Conservation (phyloP, 768 basidiomycete species). For the Russula sp. region DNA sequence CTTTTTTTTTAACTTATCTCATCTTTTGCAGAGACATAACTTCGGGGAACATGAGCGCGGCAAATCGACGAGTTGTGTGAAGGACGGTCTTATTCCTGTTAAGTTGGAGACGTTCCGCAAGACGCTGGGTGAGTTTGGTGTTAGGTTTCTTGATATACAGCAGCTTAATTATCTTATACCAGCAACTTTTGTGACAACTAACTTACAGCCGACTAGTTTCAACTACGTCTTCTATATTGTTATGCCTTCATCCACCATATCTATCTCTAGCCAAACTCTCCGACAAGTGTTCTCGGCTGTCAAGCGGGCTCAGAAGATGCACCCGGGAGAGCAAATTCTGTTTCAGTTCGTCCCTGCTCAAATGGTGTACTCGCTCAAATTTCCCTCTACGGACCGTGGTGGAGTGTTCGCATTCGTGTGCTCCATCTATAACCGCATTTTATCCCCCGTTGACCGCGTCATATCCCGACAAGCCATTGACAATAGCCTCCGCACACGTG, state of each 20-base stretch:
- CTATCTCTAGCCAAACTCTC: slow-evolving; percentile 62
- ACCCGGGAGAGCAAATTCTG: slow-evolving; percentile 49
- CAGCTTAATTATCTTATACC: slow-evolving; percentile 9
- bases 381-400: slow-evolving; percentile 43
- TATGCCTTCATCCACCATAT: slow-evolving; percentile 57
- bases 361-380: slow-evolving; percentile 48
- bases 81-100: slow-evolving; percentile 59
- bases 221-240: slow-evolving; percentile 68
- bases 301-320: slow-evolving; percentile 52
- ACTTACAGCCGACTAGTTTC: slow-evolving; percentile 40
- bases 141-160: not conserved
- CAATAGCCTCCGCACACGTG: slow-evolving; percentile 41
- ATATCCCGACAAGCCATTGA: slow-evolving; percentile 54
- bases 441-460: slow-evolving; percentile 55
- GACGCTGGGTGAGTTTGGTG: slow-evolving; percentile 47
- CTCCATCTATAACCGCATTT: slow-evolving; percentile 71
- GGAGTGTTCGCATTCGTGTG: slow-evolving; percentile 52
- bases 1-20: too few relatives aligned
- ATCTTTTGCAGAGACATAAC: slow-evolving; percentile 61
- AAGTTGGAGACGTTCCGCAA: slow-evolving; percentile 72
- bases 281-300: slow-evolving; percentile 65
- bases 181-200: slow-evolving; percentile 50
- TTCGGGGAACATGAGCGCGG: slow-evolving; percentile 59
- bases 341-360: slow-evolving; percentile 76
- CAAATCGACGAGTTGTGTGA: slow-evolving; percentile 44